These are phyloP conservation scores for Arxiozyma slooffiae DNA, from an alignment of 1,139 yeast species.

Conservation along the genomic window DNA sequence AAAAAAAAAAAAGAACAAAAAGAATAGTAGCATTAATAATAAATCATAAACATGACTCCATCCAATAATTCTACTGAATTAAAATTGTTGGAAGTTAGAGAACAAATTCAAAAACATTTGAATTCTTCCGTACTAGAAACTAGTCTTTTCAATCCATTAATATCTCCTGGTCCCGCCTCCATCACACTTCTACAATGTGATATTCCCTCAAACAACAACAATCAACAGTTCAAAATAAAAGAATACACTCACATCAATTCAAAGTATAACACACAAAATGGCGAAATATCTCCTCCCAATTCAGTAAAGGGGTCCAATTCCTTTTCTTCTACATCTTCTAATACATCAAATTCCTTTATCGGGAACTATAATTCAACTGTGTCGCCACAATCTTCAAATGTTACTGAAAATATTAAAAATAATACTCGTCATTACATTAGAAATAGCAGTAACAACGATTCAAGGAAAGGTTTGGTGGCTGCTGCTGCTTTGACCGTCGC, in stretches of 20 bases:
- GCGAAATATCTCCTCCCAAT: background rate
- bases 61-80: constrained; percentile 5
- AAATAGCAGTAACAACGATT: background rate
- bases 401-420: background rate
- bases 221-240: background rate
- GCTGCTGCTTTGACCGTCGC: constrained; percentile 30
- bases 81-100: constrained; percentile 9
- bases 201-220: constrained; percentile 3
- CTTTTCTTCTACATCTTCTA: background rate
- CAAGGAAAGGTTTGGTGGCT: constrained; percentile 24
- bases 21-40: too few relatives aligned
- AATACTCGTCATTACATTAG: constrained; percentile 2
- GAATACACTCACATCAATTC: constrained; percentile 1
- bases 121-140: constrained; percentile 9
- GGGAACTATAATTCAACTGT: background rate
- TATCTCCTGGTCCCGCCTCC: constrained; percentile 25
- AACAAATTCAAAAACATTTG: constrained; percentile 11
- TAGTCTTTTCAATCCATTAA: constrained; percentile 14
- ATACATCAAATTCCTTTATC: background rate
- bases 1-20: too few relatives aligned
- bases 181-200: constrained; percentile 9
- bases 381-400: background rate
- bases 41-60: constrained; percentile 3
- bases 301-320: background rate
- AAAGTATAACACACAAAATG: background rate